A percentile compares a stretch with the other conserved stretches of the same genome.
Conservation (phyloP, 208 protist species). For the Acanthamoeba rhysodes region DNA sequence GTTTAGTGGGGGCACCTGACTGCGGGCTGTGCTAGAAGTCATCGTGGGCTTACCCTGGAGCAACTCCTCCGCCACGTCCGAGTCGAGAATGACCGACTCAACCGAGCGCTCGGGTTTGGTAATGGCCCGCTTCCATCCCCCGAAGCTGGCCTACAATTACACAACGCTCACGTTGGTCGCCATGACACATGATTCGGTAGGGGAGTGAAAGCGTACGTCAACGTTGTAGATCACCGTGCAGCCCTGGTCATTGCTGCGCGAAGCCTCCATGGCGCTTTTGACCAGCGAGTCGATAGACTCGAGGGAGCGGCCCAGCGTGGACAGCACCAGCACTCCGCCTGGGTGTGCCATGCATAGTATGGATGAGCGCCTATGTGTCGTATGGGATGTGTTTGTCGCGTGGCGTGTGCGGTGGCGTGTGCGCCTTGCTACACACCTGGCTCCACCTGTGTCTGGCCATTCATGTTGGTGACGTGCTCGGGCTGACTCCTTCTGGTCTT, state of each 20-base stretch:
- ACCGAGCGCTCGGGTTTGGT: conserved; percentile 91
- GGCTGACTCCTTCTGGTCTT: background rate
- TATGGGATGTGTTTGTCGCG: background rate
- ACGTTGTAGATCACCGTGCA: conserved; percentile 60
- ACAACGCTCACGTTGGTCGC: too few relatives aligned
- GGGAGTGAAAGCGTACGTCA: background rate
- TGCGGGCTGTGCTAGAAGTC: background rate
- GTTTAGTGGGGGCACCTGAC: background rate
- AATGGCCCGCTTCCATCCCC: conserved; percentile 89
- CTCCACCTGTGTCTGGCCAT: conserved; percentile 34
- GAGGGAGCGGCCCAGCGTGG: background rate
- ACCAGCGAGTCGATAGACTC: conserved; percentile 24
- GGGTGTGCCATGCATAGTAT: too few relatives aligned
- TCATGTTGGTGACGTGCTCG: background rate
- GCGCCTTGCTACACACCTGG: background rate
- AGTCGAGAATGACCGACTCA: conserved; percentile 94
- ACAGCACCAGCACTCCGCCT: conserved; percentile 17
- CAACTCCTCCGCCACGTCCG: conserved; percentile 85
- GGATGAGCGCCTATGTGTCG: too few relatives aligned
- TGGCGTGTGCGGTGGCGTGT: background rate
- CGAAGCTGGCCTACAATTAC: conserved; percentile 8
- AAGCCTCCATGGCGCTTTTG: conserved; percentile 41
- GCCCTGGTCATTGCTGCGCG: conserved; percentile 34
- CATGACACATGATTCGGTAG: background rate
- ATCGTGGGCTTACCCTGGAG: conserved; percentile 81